phyloP scores from a whole-genome alignment of 768 basidiomycete genomes.

The Auriscalpium vulgare region DNA sequence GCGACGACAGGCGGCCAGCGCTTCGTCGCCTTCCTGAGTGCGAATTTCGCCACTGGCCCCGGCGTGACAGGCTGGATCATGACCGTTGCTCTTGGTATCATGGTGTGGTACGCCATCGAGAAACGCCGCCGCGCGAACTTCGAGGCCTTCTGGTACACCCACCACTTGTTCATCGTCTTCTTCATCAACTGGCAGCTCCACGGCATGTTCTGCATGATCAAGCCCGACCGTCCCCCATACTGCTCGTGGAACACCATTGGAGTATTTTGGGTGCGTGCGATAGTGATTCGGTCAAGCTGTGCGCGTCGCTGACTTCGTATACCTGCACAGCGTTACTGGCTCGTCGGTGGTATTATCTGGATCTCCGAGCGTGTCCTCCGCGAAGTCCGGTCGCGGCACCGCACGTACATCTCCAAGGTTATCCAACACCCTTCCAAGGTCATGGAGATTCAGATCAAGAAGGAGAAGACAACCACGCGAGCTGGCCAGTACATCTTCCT shows the following conservation, averaged over 20 bases:
- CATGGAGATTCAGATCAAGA: conserved; percentile 95
- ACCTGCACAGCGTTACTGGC: conserved; percentile 69
- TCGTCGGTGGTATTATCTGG: conserved; percentile 81
- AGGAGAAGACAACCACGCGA: conserved; percentile 75
- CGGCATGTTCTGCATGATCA: conserved; percentile 95
- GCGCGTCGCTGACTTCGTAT: neutral
- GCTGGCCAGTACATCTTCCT: conserved; percentile 95
- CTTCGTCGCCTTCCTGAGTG: conserved; percentile 60
- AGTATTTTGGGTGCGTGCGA: conserved; percentile 80
- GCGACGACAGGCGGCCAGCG: conserved; percentile 48
- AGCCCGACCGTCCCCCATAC: conserved; percentile 81
- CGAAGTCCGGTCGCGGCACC: conserved; percentile 84
- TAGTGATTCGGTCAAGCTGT: conserved; percentile 2
- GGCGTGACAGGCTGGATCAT: conserved; percentile 86
- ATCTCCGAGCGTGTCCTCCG: conserved; percentile 84
- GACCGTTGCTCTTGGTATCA: conserved; percentile 60
- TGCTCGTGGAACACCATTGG: conserved; percentile 83
- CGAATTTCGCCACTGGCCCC: conserved; percentile 81
- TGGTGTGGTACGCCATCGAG: conserved; percentile 83
- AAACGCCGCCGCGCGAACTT: conserved; percentile 72
- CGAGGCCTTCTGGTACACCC: conserved; percentile 84
- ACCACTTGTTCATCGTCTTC: conserved; percentile 87
- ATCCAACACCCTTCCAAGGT: conserved; percentile 94
- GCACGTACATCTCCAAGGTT: conserved; percentile 90
- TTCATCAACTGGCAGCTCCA: conserved; percentile 94